phyloP scores from a whole-genome alignment of 768 basidiomycete species.

The Tricholoma terreum region DNA sequence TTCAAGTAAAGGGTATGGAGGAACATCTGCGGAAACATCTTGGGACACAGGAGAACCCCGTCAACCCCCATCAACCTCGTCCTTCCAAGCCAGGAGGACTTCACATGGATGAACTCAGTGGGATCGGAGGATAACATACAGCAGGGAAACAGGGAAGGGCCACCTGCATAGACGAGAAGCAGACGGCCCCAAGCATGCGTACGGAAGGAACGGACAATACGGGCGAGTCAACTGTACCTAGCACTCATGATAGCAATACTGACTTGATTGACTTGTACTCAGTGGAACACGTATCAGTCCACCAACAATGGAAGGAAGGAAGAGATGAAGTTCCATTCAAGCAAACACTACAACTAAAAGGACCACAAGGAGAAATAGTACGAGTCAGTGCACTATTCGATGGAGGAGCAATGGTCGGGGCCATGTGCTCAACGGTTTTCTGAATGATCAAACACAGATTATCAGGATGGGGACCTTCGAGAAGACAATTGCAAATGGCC shows the following conservation, averaged over 20 bases:
- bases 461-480: conserved; percentile 1
- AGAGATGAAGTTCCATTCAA: not conserved
- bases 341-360: conserved; percentile 12
- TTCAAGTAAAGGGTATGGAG: not conserved
- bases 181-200: too few species aligned
- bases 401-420: too few species aligned
- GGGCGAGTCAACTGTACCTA: too few species aligned
- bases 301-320: not conserved
- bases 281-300: not conserved
- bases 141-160: conserved; percentile 2
- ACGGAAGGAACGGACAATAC: too few species aligned
- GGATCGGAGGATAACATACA: not conserved
- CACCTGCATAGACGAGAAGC: too few species aligned
- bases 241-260: not conserved
- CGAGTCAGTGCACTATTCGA: conserved; percentile 14
- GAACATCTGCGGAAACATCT: not conserved
- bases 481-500: conserved; percentile 6
- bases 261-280: too few species aligned
- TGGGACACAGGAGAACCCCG: not conserved
- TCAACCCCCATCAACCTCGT: not conserved
- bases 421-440: conserved; percentile 31
- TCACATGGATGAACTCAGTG: not conserved
- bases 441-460: conserved; percentile 8
- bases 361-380: conserved; percentile 14
- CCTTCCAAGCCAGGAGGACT: not conserved